Base-by-base conservation (phyloP, 495 filamentous ascomycete species). In the Podospora pseudoanserina region DNA sequence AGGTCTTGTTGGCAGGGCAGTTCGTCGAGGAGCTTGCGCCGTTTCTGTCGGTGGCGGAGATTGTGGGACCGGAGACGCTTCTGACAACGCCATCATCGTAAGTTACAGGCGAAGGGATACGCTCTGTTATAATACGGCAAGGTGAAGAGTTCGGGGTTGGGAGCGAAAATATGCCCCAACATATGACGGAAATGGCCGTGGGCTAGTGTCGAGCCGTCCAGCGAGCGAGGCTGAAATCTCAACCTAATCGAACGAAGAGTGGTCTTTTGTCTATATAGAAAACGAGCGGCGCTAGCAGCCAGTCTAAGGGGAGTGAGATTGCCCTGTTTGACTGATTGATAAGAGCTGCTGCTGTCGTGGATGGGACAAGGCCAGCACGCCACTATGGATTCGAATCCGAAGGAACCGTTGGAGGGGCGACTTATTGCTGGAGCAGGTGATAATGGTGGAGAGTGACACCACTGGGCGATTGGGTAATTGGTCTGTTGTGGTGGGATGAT, bases 1-100 rank as follows among this genome's bases (percentile, higher is more conserved):
- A 4, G 77, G 74, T 39, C 70, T 71, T 19, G 74, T 64, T 13
- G 77, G 77, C 9, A 79, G 60, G 9, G 77, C 75, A 11, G 72
- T 77, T 64, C 76, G 72, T 34, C 72, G 62, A 57, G 73, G 72
- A 64, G 67, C 69, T 23, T 69, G 63, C 6, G 67, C 57, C 19
- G 44, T 20, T 19, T 68, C 68, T 65, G 54, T 65, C 2, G 64
- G 57, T 54, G 63, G 19, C 28, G 60, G 68, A 11, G 70, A 65
- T 2, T 68, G 63, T 63, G 67, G 34, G 28, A 49, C 18, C 57
- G 53, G 63, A 30, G 39, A 68, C 0, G 68, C 19, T 28, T 72
- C 72, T 20, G 74, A 68, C 23, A 74, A 59, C 16, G 73, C 73
- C 75, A 74, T 74, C 3, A 26, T 61, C 20, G 18, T 28, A 13